Evolutionary conservation across 2,329 filamentous ascomycete species (phyloP), one percentile per base, ranked within the genome.

Genomic region (Bipolaris gigantea): DNA sequence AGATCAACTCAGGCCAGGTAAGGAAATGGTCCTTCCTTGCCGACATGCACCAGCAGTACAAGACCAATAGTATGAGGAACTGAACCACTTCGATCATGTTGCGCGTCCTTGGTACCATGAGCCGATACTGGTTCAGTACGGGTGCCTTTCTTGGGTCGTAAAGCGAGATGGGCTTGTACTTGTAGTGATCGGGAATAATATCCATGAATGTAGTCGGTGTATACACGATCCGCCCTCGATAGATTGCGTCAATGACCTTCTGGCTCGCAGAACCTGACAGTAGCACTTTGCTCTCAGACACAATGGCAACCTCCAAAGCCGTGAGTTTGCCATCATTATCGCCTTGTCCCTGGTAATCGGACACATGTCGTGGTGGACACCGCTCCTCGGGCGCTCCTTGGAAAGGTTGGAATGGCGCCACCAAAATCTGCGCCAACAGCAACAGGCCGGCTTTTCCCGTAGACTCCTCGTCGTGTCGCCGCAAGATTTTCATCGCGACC

Each of bases 111-210:
- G 90, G 90, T 8, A 95, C 90, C 59, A 92, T 88, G 7, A 95
- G 81, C 1, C 90, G 88, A 67, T 94, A 94, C 70, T 95, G 90
- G 65, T 95, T 93, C 19, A 95, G 80, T 23, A 92, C 70, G 1
- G 89, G 89, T 5, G 88, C 89, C 59, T 86, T 84, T 15, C 88
- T 79, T 1, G 90, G 90, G 65, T 92, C 87, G 71, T 94, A 94
- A 0, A 94, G 77, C 7, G 88, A 87, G 50, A 94, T 92, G 2
- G 89, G 89, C 62, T 89, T 89, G 66, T 88, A 83, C 75, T 94
- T 94, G 79, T 94, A 95, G 63, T 89, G 86, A 70, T 94, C 90
- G 0, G 90, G 90, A 43, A 95, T 85, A 54, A 95, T 88, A 72
- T 94, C 89, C 71, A 93, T 85, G 70, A 90, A 92, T 0, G 86